Percentiles rank a stretch among this genome's conserved stretches.
Conservation (phyloP, 495 filamentous ascomycete genomes). For the Penicillium psychrofluorescens region DNA sequence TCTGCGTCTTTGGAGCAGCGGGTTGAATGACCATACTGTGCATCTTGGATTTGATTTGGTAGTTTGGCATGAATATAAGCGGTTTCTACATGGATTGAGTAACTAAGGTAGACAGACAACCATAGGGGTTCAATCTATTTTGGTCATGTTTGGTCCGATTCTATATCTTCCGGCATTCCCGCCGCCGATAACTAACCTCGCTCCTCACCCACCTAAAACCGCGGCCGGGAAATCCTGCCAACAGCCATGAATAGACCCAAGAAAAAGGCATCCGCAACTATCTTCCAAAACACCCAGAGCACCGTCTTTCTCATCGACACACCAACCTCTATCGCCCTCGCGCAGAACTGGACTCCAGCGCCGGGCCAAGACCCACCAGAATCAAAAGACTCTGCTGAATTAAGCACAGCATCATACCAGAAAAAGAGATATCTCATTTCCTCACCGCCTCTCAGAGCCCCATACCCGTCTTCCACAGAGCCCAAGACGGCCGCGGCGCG, state of each 20-base stretch:
- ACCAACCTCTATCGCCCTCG: conserved; percentile 49
- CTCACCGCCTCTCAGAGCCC: conserved; percentile 18
- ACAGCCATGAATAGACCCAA: conserved; percentile 1
- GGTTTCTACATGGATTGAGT: too few relatives aligned
- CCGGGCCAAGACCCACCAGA: conserved; percentile 1
- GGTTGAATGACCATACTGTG: background rate
- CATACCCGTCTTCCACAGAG: conserved; percentile 31
- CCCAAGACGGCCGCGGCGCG: conserved; percentile 36
- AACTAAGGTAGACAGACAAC: too few relatives aligned
- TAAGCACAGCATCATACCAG: background rate
- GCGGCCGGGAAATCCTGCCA: too few relatives aligned
- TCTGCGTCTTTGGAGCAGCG: background rate
- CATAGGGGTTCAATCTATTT: too few relatives aligned
- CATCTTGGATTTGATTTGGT: too few relatives aligned
- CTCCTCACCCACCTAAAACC: too few relatives aligned
- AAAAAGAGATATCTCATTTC: conserved; percentile 22
- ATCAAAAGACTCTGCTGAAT: background rate
- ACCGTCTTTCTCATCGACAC: conserved; percentile 55
- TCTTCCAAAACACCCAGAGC: conserved; percentile 41
- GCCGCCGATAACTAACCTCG: too few relatives aligned
- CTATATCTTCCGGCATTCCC: too few relatives aligned
- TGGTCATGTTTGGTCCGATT: too few relatives aligned
- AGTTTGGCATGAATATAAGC: too few relatives aligned
- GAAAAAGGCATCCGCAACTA: conserved; percentile 22
- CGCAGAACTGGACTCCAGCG: conserved; percentile 18